Base-by-base conservation (phyloP, 495 filamentous ascomycete species). In the Penicillium pulvis region DNA sequence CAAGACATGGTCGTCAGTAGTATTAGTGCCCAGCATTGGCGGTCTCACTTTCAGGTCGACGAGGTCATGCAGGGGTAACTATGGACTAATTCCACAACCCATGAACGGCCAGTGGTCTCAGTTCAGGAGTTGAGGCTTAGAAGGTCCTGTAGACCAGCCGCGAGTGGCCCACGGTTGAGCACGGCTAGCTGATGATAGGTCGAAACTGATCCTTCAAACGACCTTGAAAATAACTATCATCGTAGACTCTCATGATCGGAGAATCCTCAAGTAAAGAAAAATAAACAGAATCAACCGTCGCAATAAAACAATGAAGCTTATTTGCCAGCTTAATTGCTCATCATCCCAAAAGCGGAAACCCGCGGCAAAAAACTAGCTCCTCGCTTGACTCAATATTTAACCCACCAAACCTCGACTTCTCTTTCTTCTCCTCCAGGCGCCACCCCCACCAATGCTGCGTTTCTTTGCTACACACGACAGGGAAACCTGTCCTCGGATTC, bases 361-460 rank as follows among this genome's bases (percentile, higher is more conserved):
- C 2, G 11, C 8, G 23, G 59, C 48, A 66, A 24, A 46, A 28
- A n/a, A 33, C 28, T n/a, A 55, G 8, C 46, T 49, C 45, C 45
- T 47, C 46, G 46, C 46, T 49, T 49, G 46, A 49, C 46, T 31
- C 47, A 51, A n/a, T 60, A 57, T 53, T 56, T 65, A 47, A 56
- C 26, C 35, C 45, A 45, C 54, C 52, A 58, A 39, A 51, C 56
- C 55, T 56, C 51, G 50, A 62, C 64, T 69, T 71, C 73, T 76
- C 69, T 70, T 70, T 75, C 62, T 76, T 74, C 59, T 73, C 77
- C 78, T 60, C 73, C 81, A 91, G 90, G 88, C 85, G 87, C 87
- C 90, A 85, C 87, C 93, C 90, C 88, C 86, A 83, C 86, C 91
- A 96, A 91, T 84, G 92, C 93, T 90, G 91, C 92, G 91, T 94